These are phyloP conservation scores for Rhodotorula sp. DNA, from an alignment of 1,284 basidiomycete genomes.

Conservation along the genomic window DNA sequence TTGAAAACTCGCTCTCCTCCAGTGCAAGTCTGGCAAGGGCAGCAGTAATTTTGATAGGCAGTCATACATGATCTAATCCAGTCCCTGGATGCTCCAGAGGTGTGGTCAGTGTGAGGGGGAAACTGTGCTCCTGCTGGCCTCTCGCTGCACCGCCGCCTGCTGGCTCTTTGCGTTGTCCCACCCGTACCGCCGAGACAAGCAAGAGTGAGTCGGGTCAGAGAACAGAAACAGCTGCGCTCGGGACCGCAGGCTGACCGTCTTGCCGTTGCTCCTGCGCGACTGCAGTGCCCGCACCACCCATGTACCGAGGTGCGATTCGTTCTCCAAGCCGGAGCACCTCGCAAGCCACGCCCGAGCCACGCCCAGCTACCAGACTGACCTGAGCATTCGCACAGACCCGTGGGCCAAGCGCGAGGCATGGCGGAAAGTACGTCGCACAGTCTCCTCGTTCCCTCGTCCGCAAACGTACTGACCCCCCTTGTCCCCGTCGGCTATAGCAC, in stretches of 20 bases:
- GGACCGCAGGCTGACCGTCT: background rate
- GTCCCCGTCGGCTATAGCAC: constrained; percentile 48
- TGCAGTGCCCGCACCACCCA: constrained; percentile 51
- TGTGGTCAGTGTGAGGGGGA: too few species aligned
- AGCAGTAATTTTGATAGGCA: too few species aligned
- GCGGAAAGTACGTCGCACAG: constrained; percentile 60
- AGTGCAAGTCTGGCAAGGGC: too few species aligned
- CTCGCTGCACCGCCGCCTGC: background rate
- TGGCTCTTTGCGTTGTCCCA: too few species aligned
- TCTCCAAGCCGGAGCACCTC: background rate
- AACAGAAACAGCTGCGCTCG: too few species aligned
- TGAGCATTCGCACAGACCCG: constrained; percentile 58
- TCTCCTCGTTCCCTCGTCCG: too few species aligned
- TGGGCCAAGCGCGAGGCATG: constrained; percentile 93
- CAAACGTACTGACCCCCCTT: background rate
- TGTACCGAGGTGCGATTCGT: constrained; percentile 59
- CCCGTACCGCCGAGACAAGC: background rate
- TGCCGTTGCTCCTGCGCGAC: background rate
- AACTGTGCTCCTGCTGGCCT: background rate
- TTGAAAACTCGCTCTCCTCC: background rate
- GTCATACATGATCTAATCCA: too few species aligned
- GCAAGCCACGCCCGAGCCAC: background rate
- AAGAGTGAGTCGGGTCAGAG: too few species aligned
- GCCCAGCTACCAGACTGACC: background rate
- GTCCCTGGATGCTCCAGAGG: too few species aligned